Evolutionary conservation across 306 rosid genomes (phyloP).

Genomic region (Ammopiptanthus mongolicus): DNA sequence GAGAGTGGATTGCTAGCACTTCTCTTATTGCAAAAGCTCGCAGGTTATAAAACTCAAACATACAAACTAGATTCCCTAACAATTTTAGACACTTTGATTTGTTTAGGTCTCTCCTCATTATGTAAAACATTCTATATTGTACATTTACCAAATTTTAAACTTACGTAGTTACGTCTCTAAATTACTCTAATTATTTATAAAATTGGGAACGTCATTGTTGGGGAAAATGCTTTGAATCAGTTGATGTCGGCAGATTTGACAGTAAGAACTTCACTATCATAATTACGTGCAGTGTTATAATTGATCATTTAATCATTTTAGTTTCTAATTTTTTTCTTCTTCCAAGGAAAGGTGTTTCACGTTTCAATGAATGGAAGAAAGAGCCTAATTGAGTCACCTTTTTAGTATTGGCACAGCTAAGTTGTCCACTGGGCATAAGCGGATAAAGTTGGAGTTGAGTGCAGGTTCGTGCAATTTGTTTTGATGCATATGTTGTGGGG

Average conservation of each 20-base stretch:
- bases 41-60: background rate
- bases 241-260: conserved; percentile 22
- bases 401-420: conserved; percentile 24
- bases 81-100: background rate
- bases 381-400: background rate
- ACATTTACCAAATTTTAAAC: background rate
- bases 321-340: background rate
- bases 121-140: too few species aligned
- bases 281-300: background rate
- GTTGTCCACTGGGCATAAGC: background rate
- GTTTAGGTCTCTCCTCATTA: background rate
- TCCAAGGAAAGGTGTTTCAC: background rate
- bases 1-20: too few species aligned
- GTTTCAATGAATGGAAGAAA: background rate
- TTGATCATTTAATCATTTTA: background rate
- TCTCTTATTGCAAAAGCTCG: background rate
- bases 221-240: background rate
- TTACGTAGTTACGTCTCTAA: background rate
- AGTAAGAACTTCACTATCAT: background rate
- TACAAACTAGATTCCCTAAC: background rate
- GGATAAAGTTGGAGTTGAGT: conserved; percentile 24
- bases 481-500: conserved; percentile 49
- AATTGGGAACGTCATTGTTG: background rate
- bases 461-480: conserved; percentile 21
- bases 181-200: background rate